Evolutionary conservation across 805 yeast genomes (phyloP), one percentile per base, ranked within the genome.

Genomic region (Yamadazyma endophytica): DNA sequence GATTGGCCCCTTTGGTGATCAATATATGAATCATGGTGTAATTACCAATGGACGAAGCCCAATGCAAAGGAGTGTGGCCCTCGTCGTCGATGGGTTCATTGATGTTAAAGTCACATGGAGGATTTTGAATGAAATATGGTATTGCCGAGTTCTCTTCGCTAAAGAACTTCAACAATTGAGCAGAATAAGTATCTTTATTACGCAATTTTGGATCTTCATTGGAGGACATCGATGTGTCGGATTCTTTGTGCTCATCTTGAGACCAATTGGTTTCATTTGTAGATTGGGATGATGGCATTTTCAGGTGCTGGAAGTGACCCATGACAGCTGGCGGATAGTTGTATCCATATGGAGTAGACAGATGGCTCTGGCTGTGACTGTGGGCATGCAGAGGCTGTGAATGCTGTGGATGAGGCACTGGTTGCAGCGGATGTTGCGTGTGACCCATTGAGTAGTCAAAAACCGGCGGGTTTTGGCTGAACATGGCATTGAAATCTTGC

Each of bases 1-100:
- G 64, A 57, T 79, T 74, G 2, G 95, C 92, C 4, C 96, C 95
- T 23, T 81, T 76, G 17, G 77, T 68, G 18, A 86, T 59, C 24
- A 92, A 67, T 9, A 88, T 73, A 43, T 82, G 92, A 34, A 86
- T 79, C 58, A 89, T 78, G 28, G 72, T 73, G 20, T 82, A 58
- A 52, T 81, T 85, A 3, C 97, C 98, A 75, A 92, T 87, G 1
- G 97, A 83, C 38, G 97, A 87, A 0, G 97, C 95, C 97, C 97
- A 92, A 58, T 92, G 98, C 44, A 92, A 78, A 2, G 95, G 82
- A 0, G 96, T 84, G 51, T 92, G 94, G 1, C 96, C 94, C 50
- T 92, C 97, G 36, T 85, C 89, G 53, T 92, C 98, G 16, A 92
- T 85, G 4, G 87, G 79, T 32, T 82, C 85, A 51, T 79, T 61